Evolutionary conservation across 306 rosid genomes (phyloP).

Genomic region (Luffa acutangula): DNA sequence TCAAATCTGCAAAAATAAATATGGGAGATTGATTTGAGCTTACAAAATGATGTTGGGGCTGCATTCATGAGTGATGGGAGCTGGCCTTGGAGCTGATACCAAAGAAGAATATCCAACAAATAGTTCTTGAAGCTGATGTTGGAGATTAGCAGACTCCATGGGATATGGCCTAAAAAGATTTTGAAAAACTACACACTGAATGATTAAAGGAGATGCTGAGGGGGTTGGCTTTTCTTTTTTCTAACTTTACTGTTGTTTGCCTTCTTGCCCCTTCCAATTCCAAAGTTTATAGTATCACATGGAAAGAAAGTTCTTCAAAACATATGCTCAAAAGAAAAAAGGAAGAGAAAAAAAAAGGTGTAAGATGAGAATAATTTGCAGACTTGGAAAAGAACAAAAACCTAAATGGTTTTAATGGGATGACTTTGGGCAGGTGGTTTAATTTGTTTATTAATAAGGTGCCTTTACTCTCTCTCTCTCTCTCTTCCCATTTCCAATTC

Average conservation of each 20-base stretch:
- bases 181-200: neutral
- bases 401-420: conserved; percentile 7
- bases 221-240: neutral
- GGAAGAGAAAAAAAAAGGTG: neutral
- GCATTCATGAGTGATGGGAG: conserved; percentile 9
- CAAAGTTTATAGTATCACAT: conserved; percentile 5
- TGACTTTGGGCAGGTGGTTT: neutral
- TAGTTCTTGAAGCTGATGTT: conserved; percentile 26
- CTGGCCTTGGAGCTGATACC: neutral
- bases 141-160: conserved; percentile 32
- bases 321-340: neutral
- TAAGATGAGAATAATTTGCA: neutral
- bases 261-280: neutral
- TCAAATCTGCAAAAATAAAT: neutral
- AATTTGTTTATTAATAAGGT: neutral
- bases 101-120: conserved; percentile 14
- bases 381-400: neutral
- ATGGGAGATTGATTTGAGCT: conserved; percentile 2
- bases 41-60: conserved; percentile 24
- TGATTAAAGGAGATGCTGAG: neutral
- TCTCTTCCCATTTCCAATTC: neutral
- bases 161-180: neutral
- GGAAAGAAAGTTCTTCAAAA: neutral
- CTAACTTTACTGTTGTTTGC: neutral
- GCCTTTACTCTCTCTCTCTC: conserved; percentile 1